Evolutionary conservation across 306 rosid species (phyloP).

Genomic region (Cicer yamashitae): DNA sequence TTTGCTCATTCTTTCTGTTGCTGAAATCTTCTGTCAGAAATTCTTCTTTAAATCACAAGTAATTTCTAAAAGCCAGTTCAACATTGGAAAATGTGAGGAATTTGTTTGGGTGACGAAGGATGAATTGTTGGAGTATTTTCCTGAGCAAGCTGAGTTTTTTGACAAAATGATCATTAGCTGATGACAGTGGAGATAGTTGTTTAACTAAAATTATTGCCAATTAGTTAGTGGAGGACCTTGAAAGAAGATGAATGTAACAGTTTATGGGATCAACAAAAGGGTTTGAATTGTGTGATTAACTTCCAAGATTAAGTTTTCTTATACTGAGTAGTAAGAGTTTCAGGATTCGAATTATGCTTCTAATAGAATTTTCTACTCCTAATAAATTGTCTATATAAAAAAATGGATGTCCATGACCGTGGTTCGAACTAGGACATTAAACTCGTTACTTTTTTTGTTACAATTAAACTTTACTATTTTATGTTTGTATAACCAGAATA

Average conservation of each 20-base stretch:
- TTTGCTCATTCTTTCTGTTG: slow-evolving; percentile 26
- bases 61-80: slow-evolving; percentile 68
- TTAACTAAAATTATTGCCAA: slow-evolving; percentile 11
- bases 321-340: no score
- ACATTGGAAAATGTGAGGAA: slow-evolving; percentile 70
- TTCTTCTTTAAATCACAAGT: slow-evolving; percentile 95
- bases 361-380: no score
- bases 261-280: background rate
- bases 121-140: slow-evolving; percentile 81
- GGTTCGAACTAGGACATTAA: no score
- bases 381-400: no score
- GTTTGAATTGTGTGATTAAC: background rate
- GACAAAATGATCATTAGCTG: slow-evolving; percentile 87
- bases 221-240: slow-evolving; percentile 5
- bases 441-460: no score
- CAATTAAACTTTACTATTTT: no score
- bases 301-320: no score
- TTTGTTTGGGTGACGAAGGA: slow-evolving; percentile 94
- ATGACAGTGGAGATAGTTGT: slow-evolving; percentile 33
- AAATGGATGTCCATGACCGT: no score
- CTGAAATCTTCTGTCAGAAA: slow-evolving; percentile 54
- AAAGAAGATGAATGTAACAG: slow-evolving; percentile 22
- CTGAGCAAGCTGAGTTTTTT: slow-evolving; percentile 75
- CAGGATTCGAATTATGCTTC: no score
- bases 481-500: no score